phyloP scores from a whole-genome alignment of 306 rosid species.

The Castanea mollissima region DNA sequence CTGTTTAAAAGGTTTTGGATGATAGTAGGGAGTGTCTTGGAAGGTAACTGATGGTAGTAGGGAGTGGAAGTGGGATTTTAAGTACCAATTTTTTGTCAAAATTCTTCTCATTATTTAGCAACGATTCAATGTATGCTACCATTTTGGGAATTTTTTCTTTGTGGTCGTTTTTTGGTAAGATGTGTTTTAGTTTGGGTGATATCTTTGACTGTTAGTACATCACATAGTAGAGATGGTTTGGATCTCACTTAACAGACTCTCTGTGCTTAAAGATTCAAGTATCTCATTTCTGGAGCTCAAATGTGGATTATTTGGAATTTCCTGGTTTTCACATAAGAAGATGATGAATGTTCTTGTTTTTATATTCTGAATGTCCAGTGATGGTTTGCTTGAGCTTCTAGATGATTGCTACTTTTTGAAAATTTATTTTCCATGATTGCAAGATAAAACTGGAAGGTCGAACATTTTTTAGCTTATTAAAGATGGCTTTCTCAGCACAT shows the following conservation, averaged over 20 bases:
- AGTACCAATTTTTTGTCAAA: not conserved
- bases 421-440: not conserved
- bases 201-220: not conserved
- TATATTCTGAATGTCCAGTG: constrained; percentile 7
- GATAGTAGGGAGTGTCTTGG: not conserved
- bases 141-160: not conserved
- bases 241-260: constrained; percentile 12
- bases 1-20: not conserved
- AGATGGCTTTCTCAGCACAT: not conserved
- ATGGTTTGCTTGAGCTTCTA: constrained; percentile 19
- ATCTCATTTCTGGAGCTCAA: constrained; percentile 3
- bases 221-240: constrained; percentile 4
- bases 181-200: not conserved
- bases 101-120: not conserved
- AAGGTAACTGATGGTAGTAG: not conserved
- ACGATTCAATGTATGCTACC: not conserved
- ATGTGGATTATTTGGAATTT: constrained; percentile 4
- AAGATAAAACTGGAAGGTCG: not conserved
- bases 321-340: constrained; percentile 15
- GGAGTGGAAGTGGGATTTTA: not conserved
- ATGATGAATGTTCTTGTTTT: constrained; percentile 4
- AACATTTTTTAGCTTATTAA: not conserved
- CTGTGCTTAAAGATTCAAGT: constrained; percentile 2
- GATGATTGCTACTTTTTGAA: not conserved
- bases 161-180: not conserved